Conservation (phyloP, 169 alveolate species). For the Plasmodium gonderi region DNA sequence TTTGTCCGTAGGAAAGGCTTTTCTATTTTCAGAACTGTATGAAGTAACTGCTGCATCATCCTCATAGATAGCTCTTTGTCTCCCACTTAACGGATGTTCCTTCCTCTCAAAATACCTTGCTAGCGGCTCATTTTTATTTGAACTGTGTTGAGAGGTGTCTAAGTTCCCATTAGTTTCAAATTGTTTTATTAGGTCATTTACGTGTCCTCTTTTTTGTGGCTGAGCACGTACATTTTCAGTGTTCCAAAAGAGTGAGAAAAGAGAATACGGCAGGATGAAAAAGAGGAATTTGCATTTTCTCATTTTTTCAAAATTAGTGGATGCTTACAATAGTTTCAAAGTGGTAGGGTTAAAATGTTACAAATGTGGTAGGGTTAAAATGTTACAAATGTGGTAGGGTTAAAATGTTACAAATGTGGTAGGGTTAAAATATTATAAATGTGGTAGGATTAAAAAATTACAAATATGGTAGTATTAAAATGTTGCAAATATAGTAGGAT, state of each 20-base stretch:
- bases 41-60: neutral
- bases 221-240: slow-evolving; percentile 16
- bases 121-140: neutral
- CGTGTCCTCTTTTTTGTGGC: neutral
- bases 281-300: slow-evolving; percentile 8
- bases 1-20: neutral
- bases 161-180: neutral
- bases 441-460: too few species aligned
- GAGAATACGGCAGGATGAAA: neutral
- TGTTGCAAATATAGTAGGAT: too few species aligned
- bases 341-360: neutral
- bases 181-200: slow-evolving; percentile 13
- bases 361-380: neutral
- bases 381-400: too few species aligned
- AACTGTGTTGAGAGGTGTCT: neutral
- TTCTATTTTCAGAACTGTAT: neutral
- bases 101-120: neutral
- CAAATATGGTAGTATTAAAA: too few species aligned
- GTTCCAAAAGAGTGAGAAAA: slow-evolving; percentile 13
- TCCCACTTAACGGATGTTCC: neutral
- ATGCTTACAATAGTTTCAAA: neutral
- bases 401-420: too few species aligned
- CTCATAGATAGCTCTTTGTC: neutral
- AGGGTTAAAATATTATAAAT: too few species aligned
- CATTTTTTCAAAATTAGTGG: neutral